A percentile compares a stretch with the other conserved stretches of the same genome.
Evolutionary conservation across 352 stramenopile species (phyloP).

Genomic region (Globisporangium okanoganense): DNA sequence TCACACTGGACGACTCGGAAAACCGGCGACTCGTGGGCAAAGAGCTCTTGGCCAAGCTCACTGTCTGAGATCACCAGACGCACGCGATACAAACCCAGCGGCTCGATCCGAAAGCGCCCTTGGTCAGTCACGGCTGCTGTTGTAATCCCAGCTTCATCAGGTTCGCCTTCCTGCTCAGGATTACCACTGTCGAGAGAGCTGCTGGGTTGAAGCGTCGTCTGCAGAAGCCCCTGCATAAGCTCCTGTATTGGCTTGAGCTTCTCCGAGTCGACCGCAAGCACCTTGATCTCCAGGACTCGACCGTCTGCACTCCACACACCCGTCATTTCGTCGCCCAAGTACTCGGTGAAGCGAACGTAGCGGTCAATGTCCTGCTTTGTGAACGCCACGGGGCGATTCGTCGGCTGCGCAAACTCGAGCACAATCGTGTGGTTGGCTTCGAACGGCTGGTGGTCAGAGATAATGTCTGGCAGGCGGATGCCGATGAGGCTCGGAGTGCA

Average conservation of each 20-base stretch:
- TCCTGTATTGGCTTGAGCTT: constrained; percentile 32
- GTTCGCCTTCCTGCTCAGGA: neutral
- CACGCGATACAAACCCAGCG: constrained; percentile 26
- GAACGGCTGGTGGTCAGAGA: constrained; percentile 19
- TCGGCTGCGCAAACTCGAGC: constrained; percentile 50
- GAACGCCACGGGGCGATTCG: constrained; percentile 33
- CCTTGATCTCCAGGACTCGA: constrained; percentile 34
- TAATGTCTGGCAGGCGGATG: constrained; percentile 47
- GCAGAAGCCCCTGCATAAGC: constrained; percentile 42
- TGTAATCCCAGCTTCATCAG: neutral
- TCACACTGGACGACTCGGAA: constrained; percentile 15
- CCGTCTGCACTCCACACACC: constrained; percentile 37
- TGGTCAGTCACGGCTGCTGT: constrained; percentile 4
- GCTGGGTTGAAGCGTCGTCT: constrained; percentile 20
- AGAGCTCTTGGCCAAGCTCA: neutral
- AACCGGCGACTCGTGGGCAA: constrained; percentile 12
- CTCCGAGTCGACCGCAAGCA: constrained; percentile 31
- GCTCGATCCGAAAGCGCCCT: constrained; percentile 33
- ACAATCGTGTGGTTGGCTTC: constrained; percentile 38
- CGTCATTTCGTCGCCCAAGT: constrained; percentile 48
- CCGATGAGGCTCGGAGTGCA: constrained; percentile 46
- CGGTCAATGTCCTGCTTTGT: constrained; percentile 32
- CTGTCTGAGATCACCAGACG: constrained; percentile 10
- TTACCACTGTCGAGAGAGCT: neutral
- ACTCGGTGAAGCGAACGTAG: constrained; percentile 48